Evolutionary conservation across 164 flowering plant genomes (phyloP), one percentile per base, ranked within the genome.

Genomic region (Vitis amurensis): DNA sequence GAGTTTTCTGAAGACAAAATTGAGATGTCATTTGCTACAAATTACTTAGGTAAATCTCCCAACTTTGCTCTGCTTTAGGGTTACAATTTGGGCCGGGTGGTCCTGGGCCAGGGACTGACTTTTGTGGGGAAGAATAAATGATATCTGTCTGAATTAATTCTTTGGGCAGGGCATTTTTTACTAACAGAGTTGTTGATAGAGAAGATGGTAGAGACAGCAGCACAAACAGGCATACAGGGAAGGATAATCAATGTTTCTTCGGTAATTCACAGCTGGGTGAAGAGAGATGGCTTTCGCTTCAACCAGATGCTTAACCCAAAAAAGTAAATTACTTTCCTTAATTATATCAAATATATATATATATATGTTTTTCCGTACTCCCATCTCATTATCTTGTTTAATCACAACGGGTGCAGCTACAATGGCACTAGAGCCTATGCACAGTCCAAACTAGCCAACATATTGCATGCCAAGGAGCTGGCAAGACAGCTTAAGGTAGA

Each of bases 11-110:
- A 95, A 69, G 98, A 95, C 74, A 93, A 93, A 77, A 81, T 93
- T 79, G 99, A 95, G 86, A 81, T 95, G 89, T 91, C 93, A 68
- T 89, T 90, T 78, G 98, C 99, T 5, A 93, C 98, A 80, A 95
- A 95, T 79, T 95, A 93, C 82, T 78, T 95, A 67, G 99, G 99
- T 95, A 89, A 73, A 8, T 23, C 27, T 53, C 66, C 9, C 14
- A 15, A 52, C 10, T 37, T 59, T 31, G 5, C 19, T 58, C 10
- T 64, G 50, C 23, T 23, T 14, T 44, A 63, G 11, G 8, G 7
- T 6, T 37, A n/a, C n/a, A n/a, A n/a, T 23, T 23, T 23, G 27
- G 27, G 27, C 27, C 2, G 27, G 27, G 27, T 17, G 27, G 27
- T 23, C 27, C 27, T 2, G 27, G 27, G 27, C 27, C 44, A 37